Percentiles rank a stretch among this genome's conserved stretches.
phyloP scores from a whole-genome alignment of 441 rosid species.

The Pelargonium citronellum region DNA sequence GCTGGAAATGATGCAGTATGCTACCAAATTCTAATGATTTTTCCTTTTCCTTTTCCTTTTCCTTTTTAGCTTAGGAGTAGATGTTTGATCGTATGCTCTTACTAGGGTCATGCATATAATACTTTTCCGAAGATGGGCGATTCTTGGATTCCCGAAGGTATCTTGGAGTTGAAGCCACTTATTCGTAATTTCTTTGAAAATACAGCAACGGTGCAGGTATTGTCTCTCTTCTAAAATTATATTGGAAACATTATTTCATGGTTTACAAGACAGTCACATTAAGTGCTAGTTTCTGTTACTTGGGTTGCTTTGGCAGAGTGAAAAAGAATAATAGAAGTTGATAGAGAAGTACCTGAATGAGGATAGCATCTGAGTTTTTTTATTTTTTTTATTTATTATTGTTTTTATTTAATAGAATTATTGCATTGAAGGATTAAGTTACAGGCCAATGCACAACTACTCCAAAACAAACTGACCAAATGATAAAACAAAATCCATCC shows the following conservation, averaged over 20 bases:
- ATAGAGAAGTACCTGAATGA: not conserved
- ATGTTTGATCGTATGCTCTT: not conserved
- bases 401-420: no score
- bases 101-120: slow-evolving; percentile 76
- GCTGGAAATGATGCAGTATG: slow-evolving; percentile 97
- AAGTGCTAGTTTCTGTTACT: not conserved
- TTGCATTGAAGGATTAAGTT: not conserved
- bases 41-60: not conserved
- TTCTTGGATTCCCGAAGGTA: slow-evolving; percentile 70
- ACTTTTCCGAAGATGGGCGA: slow-evolving; percentile 93
- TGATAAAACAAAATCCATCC: no score
- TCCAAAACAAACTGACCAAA: no score
- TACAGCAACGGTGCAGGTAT: slow-evolving; percentile 78
- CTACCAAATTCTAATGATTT: not conserved
- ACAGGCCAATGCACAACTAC: no score
- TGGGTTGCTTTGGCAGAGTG: not conserved
- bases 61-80: not conserved
- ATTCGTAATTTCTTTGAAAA: slow-evolving; percentile 87
- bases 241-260: not conserved
- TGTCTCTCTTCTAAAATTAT: not conserved
- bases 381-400: no score
- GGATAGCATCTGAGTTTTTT: not conserved
- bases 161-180: slow-evolving; percentile 70
- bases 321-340: not conserved
- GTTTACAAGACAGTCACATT: not conserved